Evolutionary conservation across 2,329 filamentous ascomycete species (phyloP).

Genomic region (Orbilia brochopaga): DNA sequence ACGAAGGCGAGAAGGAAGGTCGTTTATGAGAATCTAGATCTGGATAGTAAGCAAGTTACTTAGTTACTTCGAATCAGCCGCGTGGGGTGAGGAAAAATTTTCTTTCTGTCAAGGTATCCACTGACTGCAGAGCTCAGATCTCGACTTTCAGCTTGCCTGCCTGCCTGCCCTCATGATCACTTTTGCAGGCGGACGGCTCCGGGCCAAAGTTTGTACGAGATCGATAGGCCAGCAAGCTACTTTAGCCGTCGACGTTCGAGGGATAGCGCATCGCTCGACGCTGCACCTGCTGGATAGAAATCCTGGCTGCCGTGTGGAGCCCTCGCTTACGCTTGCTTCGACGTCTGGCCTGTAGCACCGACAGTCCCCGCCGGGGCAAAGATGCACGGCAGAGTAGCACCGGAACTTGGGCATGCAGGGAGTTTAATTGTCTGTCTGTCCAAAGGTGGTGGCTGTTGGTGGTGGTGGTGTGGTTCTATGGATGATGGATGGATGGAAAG

Average conservation of each 20-base stretch:
- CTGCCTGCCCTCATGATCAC: no score
- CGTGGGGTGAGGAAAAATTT: neutral
- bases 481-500: neutral
- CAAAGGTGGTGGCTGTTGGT: neutral
- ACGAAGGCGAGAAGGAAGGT: no score
- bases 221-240: no score
- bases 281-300: neutral
- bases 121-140: neutral
- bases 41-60: no score
- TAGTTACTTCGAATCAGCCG: neutral
- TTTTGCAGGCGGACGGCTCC: no score
- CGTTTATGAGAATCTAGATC: no score
- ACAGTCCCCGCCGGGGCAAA: neutral
- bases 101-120: no score
- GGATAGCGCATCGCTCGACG: neutral
- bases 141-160: neutral
- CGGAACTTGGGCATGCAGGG: neutral
- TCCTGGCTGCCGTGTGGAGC: constrained; percentile 5
- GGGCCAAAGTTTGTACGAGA: no score
- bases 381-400: neutral
- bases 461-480: neutral
- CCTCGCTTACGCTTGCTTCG: neutral
- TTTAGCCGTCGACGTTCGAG: neutral
- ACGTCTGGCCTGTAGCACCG: constrained; percentile 2
- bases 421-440: no score